phyloP scores from a whole-genome alignment of 768 basidiomycete genomes.

The Suillus discolor region DNA sequence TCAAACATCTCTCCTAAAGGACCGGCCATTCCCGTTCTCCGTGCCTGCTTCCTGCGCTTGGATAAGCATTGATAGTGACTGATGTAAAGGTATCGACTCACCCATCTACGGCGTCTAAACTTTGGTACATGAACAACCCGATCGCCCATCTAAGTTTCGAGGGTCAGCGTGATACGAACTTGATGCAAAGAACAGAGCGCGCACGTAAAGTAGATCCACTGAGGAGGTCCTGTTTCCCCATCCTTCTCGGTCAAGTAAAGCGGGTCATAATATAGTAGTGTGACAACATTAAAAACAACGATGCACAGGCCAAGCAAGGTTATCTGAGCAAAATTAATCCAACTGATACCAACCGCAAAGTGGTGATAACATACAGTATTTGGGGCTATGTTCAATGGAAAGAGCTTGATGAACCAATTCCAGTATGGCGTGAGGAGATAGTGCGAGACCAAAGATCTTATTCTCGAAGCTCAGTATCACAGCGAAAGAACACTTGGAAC shows the following conservation, averaged over 20 bases:
- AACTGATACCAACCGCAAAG: neutral
- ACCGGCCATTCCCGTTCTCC: conserved; percentile 96
- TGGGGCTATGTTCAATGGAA: conserved; percentile 83
- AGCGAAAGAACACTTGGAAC: conserved; percentile 6
- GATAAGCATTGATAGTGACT: conserved; percentile 19
- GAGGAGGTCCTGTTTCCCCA: conserved; percentile 62
- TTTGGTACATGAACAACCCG: conserved; percentile 92
- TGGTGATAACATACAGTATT: conserved; percentile 67
- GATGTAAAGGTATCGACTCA: conserved; percentile 35
- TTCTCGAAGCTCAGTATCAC: conserved; percentile 12
- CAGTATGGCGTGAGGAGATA: conserved; percentile 85
- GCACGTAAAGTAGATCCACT: conserved; percentile 91
- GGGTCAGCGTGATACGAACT: conserved; percentile 1
- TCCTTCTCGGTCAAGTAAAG: conserved; percentile 69
- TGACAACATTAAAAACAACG: conserved; percentile 82
- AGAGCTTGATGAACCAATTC: conserved; percentile 89
- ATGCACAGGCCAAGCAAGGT: conserved; percentile 83
- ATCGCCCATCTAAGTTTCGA: conserved; percentile 67
- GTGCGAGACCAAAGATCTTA: conserved; percentile 69
- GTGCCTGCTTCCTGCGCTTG: conserved; percentile 80
- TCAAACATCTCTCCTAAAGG: conserved; percentile 98
- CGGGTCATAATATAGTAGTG: conserved; percentile 84
- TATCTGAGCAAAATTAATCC: conserved; percentile 58
- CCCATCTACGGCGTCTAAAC: conserved; percentile 89
- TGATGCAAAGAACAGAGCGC: conserved; percentile 28